Evolutionary conservation across 1,284 basidiomycete species (phyloP).

Genomic region (Leccinum subrobustum): DNA sequence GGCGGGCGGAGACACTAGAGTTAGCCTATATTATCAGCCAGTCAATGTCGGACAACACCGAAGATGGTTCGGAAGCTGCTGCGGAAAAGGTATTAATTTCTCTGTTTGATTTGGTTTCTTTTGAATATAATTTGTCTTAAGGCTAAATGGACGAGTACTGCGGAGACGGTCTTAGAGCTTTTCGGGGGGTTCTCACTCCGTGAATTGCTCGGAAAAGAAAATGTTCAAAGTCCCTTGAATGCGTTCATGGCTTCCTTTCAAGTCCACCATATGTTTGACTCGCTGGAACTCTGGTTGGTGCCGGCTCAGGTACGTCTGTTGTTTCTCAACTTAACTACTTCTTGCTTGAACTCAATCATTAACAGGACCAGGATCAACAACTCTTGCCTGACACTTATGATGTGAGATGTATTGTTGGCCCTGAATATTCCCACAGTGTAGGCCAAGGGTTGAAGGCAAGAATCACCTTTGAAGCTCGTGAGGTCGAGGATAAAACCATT

Average conservation of each 20-base stretch:
- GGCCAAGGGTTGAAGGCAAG: background rate
- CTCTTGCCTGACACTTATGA: background rate
- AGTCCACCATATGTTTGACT: background rate
- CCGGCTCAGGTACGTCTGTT: background rate
- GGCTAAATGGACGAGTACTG: background rate
- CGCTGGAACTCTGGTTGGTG: background rate
- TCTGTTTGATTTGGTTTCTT: background rate
- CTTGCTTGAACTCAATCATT: background rate
- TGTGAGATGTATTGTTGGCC: background rate
- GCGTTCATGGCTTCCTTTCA: background rate
- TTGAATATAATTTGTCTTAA: background rate
- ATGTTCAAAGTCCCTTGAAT: background rate
- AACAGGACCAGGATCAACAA: background rate
- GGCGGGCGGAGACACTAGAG: background rate
- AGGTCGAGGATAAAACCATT: background rate
- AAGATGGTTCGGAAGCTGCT: background rate
- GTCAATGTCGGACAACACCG: background rate
- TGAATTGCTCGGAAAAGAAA: background rate
- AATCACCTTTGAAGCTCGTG: background rate
- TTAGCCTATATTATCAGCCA: background rate
- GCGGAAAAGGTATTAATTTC: background rate
- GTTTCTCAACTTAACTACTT: background rate
- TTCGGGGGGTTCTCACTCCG: background rate
- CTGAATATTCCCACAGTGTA: background rate
- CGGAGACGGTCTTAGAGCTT: background rate